Conservation (phyloP, 371 early-diverging fungal species). For the Zopfochytrium polystomum region DNA sequence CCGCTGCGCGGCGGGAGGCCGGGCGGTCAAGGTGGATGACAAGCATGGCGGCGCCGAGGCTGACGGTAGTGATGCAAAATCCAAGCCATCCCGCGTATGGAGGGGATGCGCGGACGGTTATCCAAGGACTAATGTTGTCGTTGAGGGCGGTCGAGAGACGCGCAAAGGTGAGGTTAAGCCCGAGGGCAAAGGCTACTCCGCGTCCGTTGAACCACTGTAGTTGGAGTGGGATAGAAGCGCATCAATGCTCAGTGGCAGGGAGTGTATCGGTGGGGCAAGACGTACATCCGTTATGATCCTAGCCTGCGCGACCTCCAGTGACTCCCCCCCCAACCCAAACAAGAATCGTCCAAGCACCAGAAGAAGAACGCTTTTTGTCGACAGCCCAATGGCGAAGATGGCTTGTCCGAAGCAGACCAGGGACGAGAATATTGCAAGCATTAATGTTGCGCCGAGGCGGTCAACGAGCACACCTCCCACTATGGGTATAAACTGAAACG, state of each 20-base stretch:
- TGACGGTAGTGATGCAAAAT: constrained; percentile 37
- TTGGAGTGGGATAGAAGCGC: background rate
- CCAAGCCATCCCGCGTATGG: constrained; percentile 50
- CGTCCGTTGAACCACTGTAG: constrained; percentile 30
- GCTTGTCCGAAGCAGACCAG: constrained; percentile 61
- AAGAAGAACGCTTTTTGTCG: constrained; percentile 38
- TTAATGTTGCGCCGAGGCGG: constrained; percentile 35
- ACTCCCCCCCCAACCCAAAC: constrained; percentile 72
- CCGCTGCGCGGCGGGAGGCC: constrained; percentile 24
- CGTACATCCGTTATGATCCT: constrained; percentile 20
- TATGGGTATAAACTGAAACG: constrained; percentile 29
- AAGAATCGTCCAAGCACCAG: constrained; percentile 64
- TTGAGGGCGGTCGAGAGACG: constrained; percentile 62
- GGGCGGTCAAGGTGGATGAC: constrained; percentile 29
- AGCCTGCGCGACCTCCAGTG: constrained; percentile 60
- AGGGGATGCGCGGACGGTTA: constrained; percentile 29
- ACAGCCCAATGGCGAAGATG: constrained; percentile 56
- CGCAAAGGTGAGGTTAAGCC: constrained; percentile 56
- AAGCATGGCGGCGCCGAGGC: constrained; percentile 32
- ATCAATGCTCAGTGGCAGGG: background rate
- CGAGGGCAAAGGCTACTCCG: constrained; percentile 63
- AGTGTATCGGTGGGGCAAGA: background rate
- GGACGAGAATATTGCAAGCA: constrained; percentile 50
- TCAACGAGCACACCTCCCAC: constrained; percentile 55
- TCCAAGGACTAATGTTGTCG: constrained; percentile 58